These are phyloP conservation scores for Corymbia calophylla DNA, from an alignment of 441 rosid species.

Conservation along the genomic window DNA sequence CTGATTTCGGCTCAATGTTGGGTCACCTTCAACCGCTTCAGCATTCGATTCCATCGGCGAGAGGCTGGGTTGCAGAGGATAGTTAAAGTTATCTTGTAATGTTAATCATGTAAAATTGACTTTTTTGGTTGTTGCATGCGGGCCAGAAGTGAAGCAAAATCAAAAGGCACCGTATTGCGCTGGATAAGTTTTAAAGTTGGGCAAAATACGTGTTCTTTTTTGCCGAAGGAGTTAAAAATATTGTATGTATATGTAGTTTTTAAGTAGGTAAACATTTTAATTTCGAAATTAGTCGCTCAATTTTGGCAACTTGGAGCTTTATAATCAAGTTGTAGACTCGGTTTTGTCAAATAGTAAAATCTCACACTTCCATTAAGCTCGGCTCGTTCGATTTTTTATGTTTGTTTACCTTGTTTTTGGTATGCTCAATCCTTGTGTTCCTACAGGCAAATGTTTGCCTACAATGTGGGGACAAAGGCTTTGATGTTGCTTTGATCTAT, in stretches of 20 bases:
- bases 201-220: not conserved
- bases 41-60: not conserved
- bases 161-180: not conserved
- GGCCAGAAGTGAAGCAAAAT: not conserved
- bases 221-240: not conserved
- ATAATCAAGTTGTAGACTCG: not conserved
- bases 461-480: constrained; percentile 50
- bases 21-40: not conserved
- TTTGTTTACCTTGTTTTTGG: not conserved
- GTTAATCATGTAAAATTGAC: not conserved
- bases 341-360: not conserved
- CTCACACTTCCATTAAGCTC: not conserved
- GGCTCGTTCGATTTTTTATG: not conserved
- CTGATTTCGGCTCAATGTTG: not conserved
- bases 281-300: not conserved
- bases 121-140: not conserved
- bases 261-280: not conserved
- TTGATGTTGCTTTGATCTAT: constrained; percentile 25
- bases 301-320: not conserved
- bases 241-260: not conserved
- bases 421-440: not conserved
- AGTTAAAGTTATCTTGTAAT: not conserved
- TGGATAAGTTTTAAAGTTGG: not conserved
- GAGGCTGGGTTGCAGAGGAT: not conserved
- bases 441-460: constrained; percentile 44